phyloP scores from a whole-genome alignment of 2,329 filamentous ascomycete genomes.

The Alternaria angustiovoidea region DNA sequence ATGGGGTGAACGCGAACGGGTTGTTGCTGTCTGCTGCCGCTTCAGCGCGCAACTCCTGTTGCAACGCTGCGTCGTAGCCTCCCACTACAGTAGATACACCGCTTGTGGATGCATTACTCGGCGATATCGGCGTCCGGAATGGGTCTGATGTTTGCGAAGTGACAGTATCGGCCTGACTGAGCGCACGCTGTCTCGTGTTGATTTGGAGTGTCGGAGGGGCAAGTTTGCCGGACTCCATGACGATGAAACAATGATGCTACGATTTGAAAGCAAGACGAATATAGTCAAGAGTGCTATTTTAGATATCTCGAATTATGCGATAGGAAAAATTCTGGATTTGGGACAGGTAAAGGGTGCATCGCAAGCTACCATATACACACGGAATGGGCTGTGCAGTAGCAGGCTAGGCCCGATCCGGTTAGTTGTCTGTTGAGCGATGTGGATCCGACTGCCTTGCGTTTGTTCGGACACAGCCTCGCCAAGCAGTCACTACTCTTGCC shows the following conservation, averaged over 20 bases:
- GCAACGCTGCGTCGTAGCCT: constrained; percentile 41
- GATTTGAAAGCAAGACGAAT: background rate
- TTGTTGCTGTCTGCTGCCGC: constrained; percentile 49
- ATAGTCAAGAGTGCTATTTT: no score
- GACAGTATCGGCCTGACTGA: constrained; percentile 36
- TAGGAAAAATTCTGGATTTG: no score
- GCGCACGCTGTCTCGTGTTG: constrained; percentile 35
- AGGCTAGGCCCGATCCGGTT: no score
- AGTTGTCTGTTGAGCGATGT: no score
- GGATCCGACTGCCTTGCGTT: no score
- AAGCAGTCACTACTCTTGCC: no score
- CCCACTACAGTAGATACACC: constrained; percentile 29
- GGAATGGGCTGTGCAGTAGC: no score
- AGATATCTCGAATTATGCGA: no score
- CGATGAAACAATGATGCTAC: background rate
- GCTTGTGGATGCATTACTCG: constrained; percentile 33
- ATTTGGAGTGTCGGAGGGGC: constrained; percentile 37
- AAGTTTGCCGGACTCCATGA: constrained; percentile 37
- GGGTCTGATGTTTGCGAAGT: constrained; percentile 36
- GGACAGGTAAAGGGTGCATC: no score
- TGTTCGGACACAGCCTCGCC: no score
- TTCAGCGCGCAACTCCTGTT: constrained; percentile 42
- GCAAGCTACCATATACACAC: no score
- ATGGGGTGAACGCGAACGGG: constrained; percentile 63
- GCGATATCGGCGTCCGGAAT: constrained; percentile 34